phyloP scores from a whole-genome alignment of 257 asterid genomes.

The Linaria vulgaris region DNA sequence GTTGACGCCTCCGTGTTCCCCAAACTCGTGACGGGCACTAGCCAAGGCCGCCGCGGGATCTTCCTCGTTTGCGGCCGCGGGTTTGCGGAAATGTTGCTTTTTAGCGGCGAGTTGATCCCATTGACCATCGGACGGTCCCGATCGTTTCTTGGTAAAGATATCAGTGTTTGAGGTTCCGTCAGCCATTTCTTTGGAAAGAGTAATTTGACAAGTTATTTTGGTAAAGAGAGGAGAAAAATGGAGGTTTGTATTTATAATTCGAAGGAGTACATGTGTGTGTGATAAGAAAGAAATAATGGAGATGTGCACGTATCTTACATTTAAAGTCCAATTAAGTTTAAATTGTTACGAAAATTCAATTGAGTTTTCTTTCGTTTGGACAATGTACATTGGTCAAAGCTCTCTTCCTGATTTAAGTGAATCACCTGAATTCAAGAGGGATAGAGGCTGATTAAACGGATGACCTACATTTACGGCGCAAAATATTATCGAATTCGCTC shows the following conservation, averaged over 20 bases:
- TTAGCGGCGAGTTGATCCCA: conserved; percentile 41
- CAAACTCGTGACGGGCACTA: conserved; percentile 89
- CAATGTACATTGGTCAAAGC: too few relatives aligned
- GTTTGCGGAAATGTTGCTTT: conserved; percentile 34
- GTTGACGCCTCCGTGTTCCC: conserved; percentile 99
- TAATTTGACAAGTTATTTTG: neutral
- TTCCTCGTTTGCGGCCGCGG: conserved; percentile 30
- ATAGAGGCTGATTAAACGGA: too few relatives aligned
- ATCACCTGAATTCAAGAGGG: too few relatives aligned
- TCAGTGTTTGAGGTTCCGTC: conserved; percentile 33
- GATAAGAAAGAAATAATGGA: too few relatives aligned
- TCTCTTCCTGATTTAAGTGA: too few relatives aligned
- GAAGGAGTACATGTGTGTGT: too few relatives aligned
- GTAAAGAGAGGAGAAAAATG: neutral
- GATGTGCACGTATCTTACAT: too few relatives aligned
- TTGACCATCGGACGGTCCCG: conserved; percentile 46
- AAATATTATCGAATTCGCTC: too few relatives aligned
- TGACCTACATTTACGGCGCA: too few relatives aligned
- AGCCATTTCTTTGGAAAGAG: conserved; percentile 37
- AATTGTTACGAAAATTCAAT: too few relatives aligned
- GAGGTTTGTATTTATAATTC: conserved; percentile 10
- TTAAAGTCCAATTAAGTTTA: too few relatives aligned
- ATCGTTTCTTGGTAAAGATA: conserved; percentile 44
- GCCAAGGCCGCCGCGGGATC: conserved; percentile 89
- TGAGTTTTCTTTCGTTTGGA: too few relatives aligned